Base-by-base conservation (phyloP, 1,284 basidiomycete genomes). In the Cerioporus squamosus region DNA sequence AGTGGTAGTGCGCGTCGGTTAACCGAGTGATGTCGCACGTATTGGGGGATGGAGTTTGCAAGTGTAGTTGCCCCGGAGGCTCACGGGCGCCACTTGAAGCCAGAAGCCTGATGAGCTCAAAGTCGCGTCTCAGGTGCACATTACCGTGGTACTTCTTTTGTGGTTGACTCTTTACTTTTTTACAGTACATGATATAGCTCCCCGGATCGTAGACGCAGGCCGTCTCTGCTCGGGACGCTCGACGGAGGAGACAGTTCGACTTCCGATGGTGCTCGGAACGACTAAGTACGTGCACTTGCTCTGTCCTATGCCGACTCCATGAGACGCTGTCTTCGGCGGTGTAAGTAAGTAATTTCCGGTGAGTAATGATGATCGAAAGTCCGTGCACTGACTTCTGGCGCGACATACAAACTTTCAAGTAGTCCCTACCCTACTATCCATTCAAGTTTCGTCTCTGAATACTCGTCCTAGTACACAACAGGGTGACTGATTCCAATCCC, bases 1-100 rank as follows among this genome's bases (percentile, higher is more conserved):
- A n/a, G n/a, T n/a, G n/a, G 65, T 76, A 9, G 58, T 78, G 38
- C 76, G 80, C 18, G 66, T 77, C 1, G 79, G 78, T 2, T 77
- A 79, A 51, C 59, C 81, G 0, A 71, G 68, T 20, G 75, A 77
- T 5, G 70, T 68, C 29, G 8, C 18, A 1, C 40, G 48, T 5
- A 68, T 65, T 29, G 74, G 75, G 2, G 61, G 51, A 17, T 77
- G 75, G 76, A 73, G 66, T 20, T 44, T 57, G 2, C 66, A 61
- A 2, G 75, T 76, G 46, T 78, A 76, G 14, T 42, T n/a, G 53
- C 56, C 5, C 51, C 47, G 2, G 76, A 59, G 76, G 26, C 74
- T 75, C 1, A 55, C 62, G 7, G 63, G 68, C 31, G 65, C 65
- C n/a, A n/a, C n/a, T n/a, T n/a, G n/a, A 6, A 64, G 60, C 9